These are phyloP conservation scores for Schwanniomyces polymorphus DNA, from an alignment of 805 yeast species.

Conservation along the genomic window DNA sequence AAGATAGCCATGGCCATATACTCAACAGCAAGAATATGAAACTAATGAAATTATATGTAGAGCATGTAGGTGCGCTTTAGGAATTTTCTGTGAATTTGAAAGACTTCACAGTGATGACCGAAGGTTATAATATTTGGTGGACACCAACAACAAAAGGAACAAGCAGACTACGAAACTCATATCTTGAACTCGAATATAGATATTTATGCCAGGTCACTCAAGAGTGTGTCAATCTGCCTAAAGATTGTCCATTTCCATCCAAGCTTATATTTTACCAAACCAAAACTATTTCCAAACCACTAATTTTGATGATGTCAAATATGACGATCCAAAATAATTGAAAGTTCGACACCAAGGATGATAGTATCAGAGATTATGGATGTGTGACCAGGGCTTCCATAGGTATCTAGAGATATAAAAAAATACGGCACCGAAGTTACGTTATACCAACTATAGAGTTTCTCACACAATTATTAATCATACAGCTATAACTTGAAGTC, in stretches of 20 bases:
- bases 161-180: constrained; percentile 37
- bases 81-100: too few species aligned
- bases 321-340: constrained; percentile 43
- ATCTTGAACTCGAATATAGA: constrained; percentile 36
- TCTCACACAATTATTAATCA: too few species aligned
- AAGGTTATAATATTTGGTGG: too few species aligned
- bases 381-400: constrained; percentile 81
- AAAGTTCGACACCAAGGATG: constrained; percentile 51
- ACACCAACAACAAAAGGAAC: constrained; percentile 26
- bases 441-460: too few species aligned
- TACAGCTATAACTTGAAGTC: too few species aligned
- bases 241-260: constrained; percentile 91
- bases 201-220: constrained; percentile 85
- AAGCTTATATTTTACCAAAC: constrained; percentile 66
- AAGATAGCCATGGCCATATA: too few species aligned
- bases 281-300: constrained; percentile 76
- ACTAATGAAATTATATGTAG: too few species aligned
- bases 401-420: too few species aligned
- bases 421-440: too few species aligned
- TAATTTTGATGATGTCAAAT: constrained; percentile 36
- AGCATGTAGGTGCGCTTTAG: too few species aligned
- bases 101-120: too few species aligned
- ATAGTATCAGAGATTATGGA: constrained; percentile 70
- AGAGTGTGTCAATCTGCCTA: constrained; percentile 66
- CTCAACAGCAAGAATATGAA: too few species aligned